Conservation (phyloP, 2,329 filamentous ascomycete genomes). For the Trichoderma brevicompactum region DNA sequence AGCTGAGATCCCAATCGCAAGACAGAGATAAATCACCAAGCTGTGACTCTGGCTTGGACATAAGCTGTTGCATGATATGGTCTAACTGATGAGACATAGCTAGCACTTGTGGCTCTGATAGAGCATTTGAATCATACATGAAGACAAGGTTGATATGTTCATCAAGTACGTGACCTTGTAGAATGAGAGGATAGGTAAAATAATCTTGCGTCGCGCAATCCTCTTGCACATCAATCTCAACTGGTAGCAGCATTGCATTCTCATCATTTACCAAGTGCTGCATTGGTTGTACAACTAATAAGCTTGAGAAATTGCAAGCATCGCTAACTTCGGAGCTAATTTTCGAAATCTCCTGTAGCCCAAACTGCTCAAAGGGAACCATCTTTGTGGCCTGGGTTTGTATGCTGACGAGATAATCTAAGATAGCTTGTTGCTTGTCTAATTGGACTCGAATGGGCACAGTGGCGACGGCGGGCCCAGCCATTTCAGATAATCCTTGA, state of each 20-base stretch:
- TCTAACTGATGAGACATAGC: constrained; percentile 16
- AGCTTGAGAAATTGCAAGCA: neutral
- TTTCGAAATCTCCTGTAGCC: constrained; percentile 27
- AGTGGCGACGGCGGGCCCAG: constrained; percentile 28
- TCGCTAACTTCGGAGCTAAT: neutral
- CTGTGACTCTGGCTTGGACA: neutral
- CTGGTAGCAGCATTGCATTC: neutral
- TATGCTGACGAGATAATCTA: constrained; percentile 14
- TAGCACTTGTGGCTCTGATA: neutral
- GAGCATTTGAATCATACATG: constrained; percentile 13
- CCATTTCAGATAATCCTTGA: constrained; percentile 19
- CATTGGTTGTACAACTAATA: constrained; percentile 14
- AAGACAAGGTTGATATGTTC: neutral
- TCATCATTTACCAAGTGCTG: neutral
- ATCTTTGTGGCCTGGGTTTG: constrained; percentile 29
- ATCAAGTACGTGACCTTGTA: neutral
- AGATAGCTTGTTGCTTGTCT: neutral
- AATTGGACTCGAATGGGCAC: constrained; percentile 30
- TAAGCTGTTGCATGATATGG: neutral
- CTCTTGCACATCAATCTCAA: neutral
- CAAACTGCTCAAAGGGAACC: constrained; percentile 34
- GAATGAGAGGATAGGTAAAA: neutral
- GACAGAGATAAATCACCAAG: neutral
- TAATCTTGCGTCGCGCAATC: neutral
- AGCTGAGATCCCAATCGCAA: neutral